Conservation (phyloP, 2,329 filamentous ascomycete species). For the Penicillium sp. region DNA sequence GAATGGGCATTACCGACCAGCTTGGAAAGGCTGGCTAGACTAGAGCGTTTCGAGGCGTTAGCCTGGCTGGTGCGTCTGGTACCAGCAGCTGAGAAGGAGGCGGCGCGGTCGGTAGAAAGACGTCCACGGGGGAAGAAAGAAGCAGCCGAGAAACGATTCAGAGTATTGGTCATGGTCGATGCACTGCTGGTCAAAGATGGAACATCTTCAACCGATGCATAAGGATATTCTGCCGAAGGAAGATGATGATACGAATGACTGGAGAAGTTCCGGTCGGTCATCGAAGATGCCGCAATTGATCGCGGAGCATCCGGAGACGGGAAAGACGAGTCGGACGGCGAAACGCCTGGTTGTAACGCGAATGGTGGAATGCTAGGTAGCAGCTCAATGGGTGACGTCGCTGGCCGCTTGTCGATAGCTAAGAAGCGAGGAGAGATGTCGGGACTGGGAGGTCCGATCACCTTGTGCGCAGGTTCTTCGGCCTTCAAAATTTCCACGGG, state of each 20-base stretch:
- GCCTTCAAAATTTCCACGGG: constrained; percentile 32
- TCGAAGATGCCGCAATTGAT: constrained; percentile 41
- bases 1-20: constrained; percentile 45
- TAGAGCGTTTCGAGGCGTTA: constrained; percentile 46
- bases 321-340: constrained; percentile 42
- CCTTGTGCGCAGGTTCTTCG: constrained; percentile 29
- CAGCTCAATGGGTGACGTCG: constrained; percentile 44
- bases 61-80: constrained; percentile 40
- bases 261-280: constrained; percentile 42
- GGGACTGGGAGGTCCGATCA: constrained; percentile 31
- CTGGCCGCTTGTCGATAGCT: constrained; percentile 40
- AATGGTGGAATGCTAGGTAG: constrained; percentile 40
- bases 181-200: constrained; percentile 51
- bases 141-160: constrained; percentile 43
- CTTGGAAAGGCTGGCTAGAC: constrained; percentile 49
- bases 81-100: constrained; percentile 44
- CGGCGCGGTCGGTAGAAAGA: constrained; percentile 44
- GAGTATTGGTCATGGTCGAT: constrained; percentile 46
- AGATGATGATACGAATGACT: constrained; percentile 38
- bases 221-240: constrained; percentile 39
- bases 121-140: constrained; percentile 43
- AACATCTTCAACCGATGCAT: constrained; percentile 49
- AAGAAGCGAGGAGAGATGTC: constrained; percentile 38
- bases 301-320: constrained; percentile 48
- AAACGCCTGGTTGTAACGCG: constrained; percentile 38